Conservation (phyloP, 345 rosid genomes). For the Excoecaria cochinchinensis region DNA sequence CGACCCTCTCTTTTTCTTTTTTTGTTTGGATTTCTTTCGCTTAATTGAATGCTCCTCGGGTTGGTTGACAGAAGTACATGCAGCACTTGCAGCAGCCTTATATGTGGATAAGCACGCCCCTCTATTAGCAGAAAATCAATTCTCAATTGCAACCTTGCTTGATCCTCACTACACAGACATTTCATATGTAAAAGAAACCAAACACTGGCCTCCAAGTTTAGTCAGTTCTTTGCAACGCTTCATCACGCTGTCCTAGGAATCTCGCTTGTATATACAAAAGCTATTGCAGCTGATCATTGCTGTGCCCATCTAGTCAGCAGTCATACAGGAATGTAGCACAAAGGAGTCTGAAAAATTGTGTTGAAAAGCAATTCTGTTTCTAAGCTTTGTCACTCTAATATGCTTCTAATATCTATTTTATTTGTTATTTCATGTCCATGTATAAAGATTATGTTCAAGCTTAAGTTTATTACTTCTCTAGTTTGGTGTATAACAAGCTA, state of each 20-base stretch:
- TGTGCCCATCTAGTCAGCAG: neutral
- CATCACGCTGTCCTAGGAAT: constrained; percentile 47
- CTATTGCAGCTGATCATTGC: neutral
- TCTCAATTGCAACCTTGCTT: constrained; percentile 54
- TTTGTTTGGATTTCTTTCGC: neutral
- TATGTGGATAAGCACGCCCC: constrained; percentile 59
- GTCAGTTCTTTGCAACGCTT: constrained; percentile 53
- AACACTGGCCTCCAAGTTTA: constrained; percentile 75
- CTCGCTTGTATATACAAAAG: neutral
- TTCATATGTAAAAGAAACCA: constrained; percentile 51
- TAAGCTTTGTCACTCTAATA: neutral
- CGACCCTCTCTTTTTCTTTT: neutral
- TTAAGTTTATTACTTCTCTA: neutral
- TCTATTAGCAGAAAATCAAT: constrained; percentile 58
- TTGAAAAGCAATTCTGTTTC: neutral
- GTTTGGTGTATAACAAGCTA: neutral
- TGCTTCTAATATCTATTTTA: neutral
- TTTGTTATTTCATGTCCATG: neutral
- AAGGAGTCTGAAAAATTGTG: neutral
- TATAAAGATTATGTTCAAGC: neutral
- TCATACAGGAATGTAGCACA: neutral
- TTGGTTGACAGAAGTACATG: constrained; percentile 49
- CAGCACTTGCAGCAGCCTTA: constrained; percentile 61
- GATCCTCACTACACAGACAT: constrained; percentile 61
- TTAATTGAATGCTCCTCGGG: neutral